Base-by-base conservation (phyloP, 2,329 filamentous ascomycete genomes). In the Arthrobotrys iridis region DNA sequence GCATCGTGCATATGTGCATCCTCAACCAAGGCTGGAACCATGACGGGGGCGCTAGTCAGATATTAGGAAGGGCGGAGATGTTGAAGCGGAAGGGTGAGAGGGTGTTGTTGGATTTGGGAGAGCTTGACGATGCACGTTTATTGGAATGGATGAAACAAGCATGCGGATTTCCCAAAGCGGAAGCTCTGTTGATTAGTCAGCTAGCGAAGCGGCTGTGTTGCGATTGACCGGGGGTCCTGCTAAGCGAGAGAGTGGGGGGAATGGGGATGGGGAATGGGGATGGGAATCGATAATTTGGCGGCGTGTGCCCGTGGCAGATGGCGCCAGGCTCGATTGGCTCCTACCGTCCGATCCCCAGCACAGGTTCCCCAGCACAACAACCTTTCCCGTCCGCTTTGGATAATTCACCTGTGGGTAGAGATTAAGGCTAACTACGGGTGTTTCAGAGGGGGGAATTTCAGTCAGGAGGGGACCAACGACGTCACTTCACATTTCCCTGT, bases 1-100 rank as follows among this genome's bases (percentile, higher is more conserved):
- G 65, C 65, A 35, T 70, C 65, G 3, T 63, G 45, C 65, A 70
- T 70, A 11, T 70, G 28, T 4, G 65, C 45, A 37, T 70, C 65
- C 18, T 70, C 65, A 8, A 70, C 55, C 15, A 70, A 15, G n/a
- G 65, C 65, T 1, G 65, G 65, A 20, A 35, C 35, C 65, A 70
- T 70, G 10, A 7, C 5, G 35, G 11, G 15, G 15, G 20, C 15
- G 15, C n/a, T 24, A 8, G 20, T 2, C 4, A n/a, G 26, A 30
- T 15, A 26, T 28, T 52, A 13, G 10, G 28, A 11, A 20, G 18
- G 18, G 15, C 5, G 24, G 6, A 46, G 8, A 10, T 1, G 43
- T 7, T 0, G 30, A 4, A 40, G 4, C 2, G 7, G 30, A 22
- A 37, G 8, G 13, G 33, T 22, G 45, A 20, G 13, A 3, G 41